A percentile compares a stretch with the other conserved stretches of the same genome.
Evolutionary conservation across 2,329 filamentous ascomycete species (phyloP).

Genomic region (Epichloe sylvatica): DNA sequence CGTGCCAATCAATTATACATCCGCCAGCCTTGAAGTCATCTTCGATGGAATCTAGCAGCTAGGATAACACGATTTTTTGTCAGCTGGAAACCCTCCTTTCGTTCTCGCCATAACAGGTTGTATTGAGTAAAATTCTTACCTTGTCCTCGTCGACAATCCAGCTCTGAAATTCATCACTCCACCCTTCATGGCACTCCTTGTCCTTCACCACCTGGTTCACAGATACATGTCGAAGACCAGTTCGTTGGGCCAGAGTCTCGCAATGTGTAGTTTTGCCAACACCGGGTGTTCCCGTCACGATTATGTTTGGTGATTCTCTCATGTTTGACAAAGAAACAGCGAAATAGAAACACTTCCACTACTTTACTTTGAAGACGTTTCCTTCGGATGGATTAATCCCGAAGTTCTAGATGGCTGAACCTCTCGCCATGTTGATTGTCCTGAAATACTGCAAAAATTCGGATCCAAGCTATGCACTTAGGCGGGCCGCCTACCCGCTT

Average conservation of each 20-base stretch:
- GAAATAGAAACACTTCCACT: background rate
- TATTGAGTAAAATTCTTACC: slow-evolving; percentile 32
- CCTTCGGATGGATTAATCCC: background rate
- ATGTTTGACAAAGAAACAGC: slow-evolving; percentile 10
- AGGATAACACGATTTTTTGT: slow-evolving; percentile 1
- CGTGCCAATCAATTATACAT: slow-evolving; percentile 93
- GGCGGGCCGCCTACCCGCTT: background rate
- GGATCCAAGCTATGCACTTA: background rate
- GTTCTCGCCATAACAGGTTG: background rate
- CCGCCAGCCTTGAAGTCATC: slow-evolving; percentile 65
- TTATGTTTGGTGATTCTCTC: slow-evolving; percentile 64
- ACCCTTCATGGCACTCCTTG: slow-evolving; percentile 72
- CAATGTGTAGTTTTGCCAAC: slow-evolving; percentile 92
- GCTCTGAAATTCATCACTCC: slow-evolving; percentile 69
- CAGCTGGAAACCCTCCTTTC: slow-evolving; percentile 4
- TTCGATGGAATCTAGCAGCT: slow-evolving; percentile 83
- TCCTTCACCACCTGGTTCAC: slow-evolving; percentile 91
- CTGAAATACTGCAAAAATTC: background rate
- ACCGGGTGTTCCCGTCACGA: slow-evolving; percentile 89
- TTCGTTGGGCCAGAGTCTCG: slow-evolving; percentile 62
- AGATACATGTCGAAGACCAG: slow-evolving; percentile 67
- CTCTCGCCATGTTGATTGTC: background rate
- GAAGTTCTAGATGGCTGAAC: background rate
- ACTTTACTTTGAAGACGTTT: background rate
- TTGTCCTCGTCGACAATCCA: slow-evolving; percentile 97